Base-by-base conservation (phyloP, 2,329 filamentous ascomycete genomes). In the Paecilomyces dactylethromorphus region DNA sequence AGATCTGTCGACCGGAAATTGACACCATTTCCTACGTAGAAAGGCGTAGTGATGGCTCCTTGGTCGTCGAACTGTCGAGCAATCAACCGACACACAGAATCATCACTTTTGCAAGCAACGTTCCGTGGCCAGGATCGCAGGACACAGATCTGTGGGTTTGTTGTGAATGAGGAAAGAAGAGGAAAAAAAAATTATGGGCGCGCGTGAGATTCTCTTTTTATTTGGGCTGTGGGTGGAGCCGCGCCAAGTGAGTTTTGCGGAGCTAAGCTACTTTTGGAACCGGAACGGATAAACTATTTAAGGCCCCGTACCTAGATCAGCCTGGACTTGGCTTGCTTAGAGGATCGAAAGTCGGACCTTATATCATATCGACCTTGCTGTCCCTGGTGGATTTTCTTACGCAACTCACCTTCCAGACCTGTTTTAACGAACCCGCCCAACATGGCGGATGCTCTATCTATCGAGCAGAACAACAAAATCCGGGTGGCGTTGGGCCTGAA, bases 1-100 rank as follows among this genome's bases (percentile, higher is more conserved):
- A 90, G 88, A 94, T 87, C 90, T 94, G 92, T 96, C 91, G 89
- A 92, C 90, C 86, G 88, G 89, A 92, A 78, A 91, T 89, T 87
- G 83, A 89, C 88, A 92, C 85, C 89, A 91, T 87, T 76, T 69
- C 71, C 76, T 74, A 45, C 39, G 15, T 15, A 32, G 3, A 39
- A 39, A 39, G 13, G 39, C 13, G 39, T 21, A 45, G 39, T 74
- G 84, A 87, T 90, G 88, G 87, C 87, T 92, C 89, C 89, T 87
- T 91, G 74, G 79, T 84, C 86, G 91, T 90, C 89, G 90, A 93
- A 85, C 87, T 93, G 90, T 86, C 82, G 85, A 89, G 84, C 78
- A 84, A 82, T 92, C 90, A 77, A 93, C 90, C 87, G 84, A 81
- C 83, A 84, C 79, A 80, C 80, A 7, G n/a, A 79, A 71, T 65